Conservation (phyloP, 257 asterid species). For the Solanum rostratum region DNA sequence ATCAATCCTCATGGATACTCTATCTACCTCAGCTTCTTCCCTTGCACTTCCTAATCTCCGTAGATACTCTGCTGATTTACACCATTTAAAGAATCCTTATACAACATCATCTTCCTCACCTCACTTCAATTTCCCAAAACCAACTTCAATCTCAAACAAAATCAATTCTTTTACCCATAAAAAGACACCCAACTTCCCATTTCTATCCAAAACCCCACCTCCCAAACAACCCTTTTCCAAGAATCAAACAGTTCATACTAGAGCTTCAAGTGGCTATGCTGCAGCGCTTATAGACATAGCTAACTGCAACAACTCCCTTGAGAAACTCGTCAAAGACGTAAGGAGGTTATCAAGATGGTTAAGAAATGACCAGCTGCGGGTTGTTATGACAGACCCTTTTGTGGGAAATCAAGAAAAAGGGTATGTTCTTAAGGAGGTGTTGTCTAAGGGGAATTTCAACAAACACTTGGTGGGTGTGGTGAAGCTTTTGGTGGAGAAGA, state of each 20-base stretch:
- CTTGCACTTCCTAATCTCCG: constrained; percentile 18
- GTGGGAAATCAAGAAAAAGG: constrained; percentile 26
- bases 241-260: constrained; percentile 1
- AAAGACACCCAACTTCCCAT: background rate
- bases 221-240: constrained; percentile 1
- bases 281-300: constrained; percentile 46
- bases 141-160: constrained; percentile 2
- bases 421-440: constrained; percentile 18
- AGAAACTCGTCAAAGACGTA: constrained; percentile 23
- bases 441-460: constrained; percentile 21
- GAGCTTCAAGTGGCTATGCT: constrained; percentile 47
- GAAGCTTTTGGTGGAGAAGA: constrained; percentile 28
- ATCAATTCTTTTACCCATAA: background rate
- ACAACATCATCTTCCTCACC: background rate
- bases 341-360: constrained; percentile 28
- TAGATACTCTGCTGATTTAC: constrained; percentile 12
- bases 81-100: constrained; percentile 8
- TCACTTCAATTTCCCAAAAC: constrained; percentile 1
- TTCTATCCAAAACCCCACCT: background rate
- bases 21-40: constrained; percentile 25
- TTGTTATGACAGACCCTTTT: background rate
- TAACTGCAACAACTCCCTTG: constrained; percentile 14
- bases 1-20: constrained; percentile 25
- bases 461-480: constrained; percentile 31
- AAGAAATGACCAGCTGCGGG: constrained; percentile 1